These are phyloP conservation scores for Neurospora sp. DNA, from an alignment of 495 filamentous ascomycete genomes.

Conservation along the genomic window DNA sequence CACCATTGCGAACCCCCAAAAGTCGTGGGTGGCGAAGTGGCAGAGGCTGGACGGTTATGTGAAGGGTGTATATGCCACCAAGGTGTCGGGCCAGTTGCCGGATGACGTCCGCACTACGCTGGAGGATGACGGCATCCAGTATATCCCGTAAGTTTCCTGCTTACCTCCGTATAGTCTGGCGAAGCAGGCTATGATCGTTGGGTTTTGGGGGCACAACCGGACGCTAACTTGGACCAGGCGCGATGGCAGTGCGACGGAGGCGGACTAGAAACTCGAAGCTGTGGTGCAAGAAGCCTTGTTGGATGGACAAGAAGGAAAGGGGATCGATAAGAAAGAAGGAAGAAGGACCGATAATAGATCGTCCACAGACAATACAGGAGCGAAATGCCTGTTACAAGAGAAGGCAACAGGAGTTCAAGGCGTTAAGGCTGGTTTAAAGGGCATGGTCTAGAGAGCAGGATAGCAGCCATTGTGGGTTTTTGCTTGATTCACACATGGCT, in stretches of 20 bases:
- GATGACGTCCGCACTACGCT: slow-evolving; percentile 55
- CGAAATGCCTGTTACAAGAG: neutral
- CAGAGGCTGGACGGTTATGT: slow-evolving; percentile 84
- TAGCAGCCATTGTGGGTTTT: neutral
- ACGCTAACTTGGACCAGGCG: slow-evolving; percentile 22
- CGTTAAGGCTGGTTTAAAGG: neutral
- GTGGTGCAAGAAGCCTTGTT: neutral
- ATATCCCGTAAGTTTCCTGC: slow-evolving; percentile 49
- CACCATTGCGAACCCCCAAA: slow-evolving; percentile 61
- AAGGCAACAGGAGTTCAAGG: neutral
- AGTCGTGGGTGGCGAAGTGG: slow-evolving; percentile 89
- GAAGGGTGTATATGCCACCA: slow-evolving; percentile 82
- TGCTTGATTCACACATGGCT: neutral
- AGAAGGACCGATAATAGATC: neutral
- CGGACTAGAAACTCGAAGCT: slow-evolving; percentile 15
- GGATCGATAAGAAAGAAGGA: neutral
- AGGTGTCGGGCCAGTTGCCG: slow-evolving; percentile 64
- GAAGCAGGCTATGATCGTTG: neutral
- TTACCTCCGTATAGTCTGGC: neutral
- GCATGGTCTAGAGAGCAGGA: neutral
- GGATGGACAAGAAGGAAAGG: neutral
- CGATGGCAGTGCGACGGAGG: slow-evolving; percentile 40
- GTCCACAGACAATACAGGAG: neutral
- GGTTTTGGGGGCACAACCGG: neutral
- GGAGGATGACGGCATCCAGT: slow-evolving; percentile 60